Evolutionary conservation across 495 filamentous ascomycete genomes (phyloP).

Genomic region (Cladorrhinum samala): DNA sequence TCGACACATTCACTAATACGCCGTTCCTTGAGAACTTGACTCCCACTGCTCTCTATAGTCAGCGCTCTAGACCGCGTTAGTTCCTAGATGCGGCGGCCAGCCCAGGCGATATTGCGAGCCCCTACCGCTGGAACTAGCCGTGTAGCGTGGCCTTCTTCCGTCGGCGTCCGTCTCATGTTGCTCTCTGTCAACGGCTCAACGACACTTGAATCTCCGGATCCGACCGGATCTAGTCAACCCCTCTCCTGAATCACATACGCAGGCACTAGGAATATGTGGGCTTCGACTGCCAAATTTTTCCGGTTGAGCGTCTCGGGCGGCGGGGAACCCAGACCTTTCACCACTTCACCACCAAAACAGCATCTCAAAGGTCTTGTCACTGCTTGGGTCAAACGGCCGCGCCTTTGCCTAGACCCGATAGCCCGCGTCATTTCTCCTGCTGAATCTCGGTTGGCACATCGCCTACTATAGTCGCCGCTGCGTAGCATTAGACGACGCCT

Average conservation of each 20-base stretch:
- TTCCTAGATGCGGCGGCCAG: not conserved
- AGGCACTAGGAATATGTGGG: too few relatives aligned
- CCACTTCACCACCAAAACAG: not conserved
- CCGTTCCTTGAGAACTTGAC: too few relatives aligned
- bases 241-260: not conserved
- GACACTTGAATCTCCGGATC: not conserved
- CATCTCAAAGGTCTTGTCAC: too few relatives aligned
- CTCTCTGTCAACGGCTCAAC: not conserved
- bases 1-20: too few relatives aligned
- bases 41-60: not conserved
- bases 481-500: not conserved
- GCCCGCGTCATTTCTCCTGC: not conserved
- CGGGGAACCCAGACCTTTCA: not conserved
- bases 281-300: not conserved
- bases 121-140: not conserved
- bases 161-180: not conserved
- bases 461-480: not conserved
- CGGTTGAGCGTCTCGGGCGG: not conserved
- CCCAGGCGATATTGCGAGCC: slow-evolving; percentile 8
- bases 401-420: not conserved
- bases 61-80: slow-evolving; percentile 9
- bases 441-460: not conserved
- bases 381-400: too few relatives aligned
- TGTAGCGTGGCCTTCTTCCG: not conserved
- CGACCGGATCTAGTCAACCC: not conserved